phyloP scores from a whole-genome alignment of 2,329 filamentous ascomycete species.

The Taxawa tesnikishii region DNA sequence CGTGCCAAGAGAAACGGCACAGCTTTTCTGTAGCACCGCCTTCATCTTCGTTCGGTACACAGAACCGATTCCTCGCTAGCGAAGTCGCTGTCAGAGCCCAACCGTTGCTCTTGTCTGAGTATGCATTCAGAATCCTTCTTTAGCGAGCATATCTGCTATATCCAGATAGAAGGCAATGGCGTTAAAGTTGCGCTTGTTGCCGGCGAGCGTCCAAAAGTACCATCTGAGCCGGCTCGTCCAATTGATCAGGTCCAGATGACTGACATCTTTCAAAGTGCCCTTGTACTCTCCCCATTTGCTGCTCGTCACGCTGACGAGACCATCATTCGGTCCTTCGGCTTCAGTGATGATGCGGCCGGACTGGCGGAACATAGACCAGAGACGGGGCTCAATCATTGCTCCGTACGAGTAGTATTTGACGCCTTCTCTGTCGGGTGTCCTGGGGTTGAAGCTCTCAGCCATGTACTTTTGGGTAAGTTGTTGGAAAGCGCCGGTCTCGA shows the following conservation, averaged over 20 bases:
- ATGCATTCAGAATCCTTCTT: slow-evolving; percentile 24
- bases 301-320: slow-evolving; percentile 50
- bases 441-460: slow-evolving; percentile 45
- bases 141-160: slow-evolving; percentile 39
- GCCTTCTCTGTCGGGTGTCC: slow-evolving; percentile 41
- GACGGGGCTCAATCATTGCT: slow-evolving; percentile 41
- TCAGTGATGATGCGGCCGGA: slow-evolving; percentile 42
- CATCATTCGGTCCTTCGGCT: slow-evolving; percentile 49
- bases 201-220: slow-evolving; percentile 43
- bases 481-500: slow-evolving; percentile 49
- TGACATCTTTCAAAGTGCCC: slow-evolving; percentile 50
- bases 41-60: no score
- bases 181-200: slow-evolving; percentile 49
- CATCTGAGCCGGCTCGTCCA: slow-evolving; percentile 52
- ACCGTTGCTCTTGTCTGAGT: no score
- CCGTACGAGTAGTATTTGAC: slow-evolving; percentile 54
- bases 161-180: slow-evolving; percentile 52
- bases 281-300: slow-evolving; percentile 51
- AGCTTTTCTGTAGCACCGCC: no score
- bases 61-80: no score
- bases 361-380: slow-evolving; percentile 45
- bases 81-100: no score
- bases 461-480: slow-evolving; percentile 50
- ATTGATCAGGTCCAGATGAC: slow-evolving; percentile 53
- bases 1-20: no score